Evolutionary conservation across 306 rosid species (phyloP), one percentile per base, ranked within the genome.

Genomic region (Cajanus cajan): DNA sequence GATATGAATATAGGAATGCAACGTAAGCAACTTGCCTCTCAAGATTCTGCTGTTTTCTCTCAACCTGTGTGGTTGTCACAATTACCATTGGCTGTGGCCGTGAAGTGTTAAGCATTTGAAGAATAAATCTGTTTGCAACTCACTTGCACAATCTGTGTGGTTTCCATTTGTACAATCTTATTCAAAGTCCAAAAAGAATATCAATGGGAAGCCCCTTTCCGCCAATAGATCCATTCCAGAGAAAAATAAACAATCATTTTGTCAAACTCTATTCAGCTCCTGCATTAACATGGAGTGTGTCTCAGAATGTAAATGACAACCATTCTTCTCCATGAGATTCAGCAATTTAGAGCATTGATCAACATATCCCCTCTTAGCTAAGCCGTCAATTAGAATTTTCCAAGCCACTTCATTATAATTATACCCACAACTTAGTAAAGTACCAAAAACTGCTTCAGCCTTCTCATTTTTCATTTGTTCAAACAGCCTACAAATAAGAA

Each of bases 371-470:
- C 74, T 86, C 78, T 75, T 85, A 71, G 85, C 86, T 71, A 94
- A 85, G 77, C 98, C 98, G 50, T 94, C 94, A 71, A 94, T 87
- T 47, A 91, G 89, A 83, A 94, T 80, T 84, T 88, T 91, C 97
- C 97, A 91, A 86, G 90, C 94, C 31, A 94, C 88, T 66, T 94
- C 98, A 83, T 94, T 91, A 2, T 77, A 54, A 84, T 90, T 91
- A 85, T 94, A 91, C 64, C 84, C 89, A 71, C 87, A 78, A 21
- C 24, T 16, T 52, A 94, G 86, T 79, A 94, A 67, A 64, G 64
- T 84, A 63, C 34, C n/a, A 66, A 94, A 94, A 52, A 85, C 74
- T 34, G 82, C 73, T 79, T 87, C 82, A 43, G 97, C 98, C 85
- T 87, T 90, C 82, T 86, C 92, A 34, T 68, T 59, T 45, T 79